Evolutionary conservation across 352 stramenopile genomes (phyloP).

Genomic region (Blastocystis sp.): DNA sequence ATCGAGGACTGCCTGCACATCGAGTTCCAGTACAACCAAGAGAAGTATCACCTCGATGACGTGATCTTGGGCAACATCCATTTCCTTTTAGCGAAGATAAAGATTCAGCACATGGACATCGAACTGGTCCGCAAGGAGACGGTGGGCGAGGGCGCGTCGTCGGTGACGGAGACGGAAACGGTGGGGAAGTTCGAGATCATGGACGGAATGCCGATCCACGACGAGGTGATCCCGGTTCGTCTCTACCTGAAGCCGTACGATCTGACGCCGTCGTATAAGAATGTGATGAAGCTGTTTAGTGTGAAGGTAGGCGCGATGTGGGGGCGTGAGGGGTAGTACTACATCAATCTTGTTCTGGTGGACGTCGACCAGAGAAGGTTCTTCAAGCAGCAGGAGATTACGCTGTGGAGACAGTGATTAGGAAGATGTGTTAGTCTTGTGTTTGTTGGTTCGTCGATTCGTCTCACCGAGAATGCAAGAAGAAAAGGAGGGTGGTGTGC

Average conservation of each 20-base stretch:
- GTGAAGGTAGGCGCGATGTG: conserved; percentile 74
- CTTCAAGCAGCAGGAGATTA: conserved; percentile 99
- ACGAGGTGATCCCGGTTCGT: conserved; percentile 92
- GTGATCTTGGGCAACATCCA: conserved; percentile 95
- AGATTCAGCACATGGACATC: conserved; percentile 99
- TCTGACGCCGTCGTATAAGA: conserved; percentile 84
- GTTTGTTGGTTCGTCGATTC: background rate
- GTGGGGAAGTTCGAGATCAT: conserved; percentile 98
- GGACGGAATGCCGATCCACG: conserved; percentile 94
- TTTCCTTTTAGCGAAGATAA: conserved; percentile 96
- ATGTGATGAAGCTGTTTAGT: conserved; percentile 81
- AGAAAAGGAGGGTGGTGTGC: background rate
- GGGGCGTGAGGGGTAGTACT: conserved; percentile 81
- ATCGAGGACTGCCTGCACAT: conserved; percentile 99
- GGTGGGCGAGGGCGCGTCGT: conserved; percentile 82
- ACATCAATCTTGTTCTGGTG: conserved; percentile 96
- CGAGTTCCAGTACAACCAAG: conserved; percentile 97
- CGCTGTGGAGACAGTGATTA: conserved; percentile 82
- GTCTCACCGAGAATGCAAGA: background rate
- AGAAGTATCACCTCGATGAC: conserved; percentile 92
- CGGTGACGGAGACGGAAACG: conserved; percentile 92
- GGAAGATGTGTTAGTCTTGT: background rate
- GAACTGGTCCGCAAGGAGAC: conserved; percentile 93
- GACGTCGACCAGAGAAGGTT: conserved; percentile 98
- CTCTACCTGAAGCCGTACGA: conserved; percentile 86